These are phyloP conservation scores for Sporodiniella umbellata DNA, from an alignment of 371 early-diverging fungal genomes.

Conservation along the genomic window DNA sequence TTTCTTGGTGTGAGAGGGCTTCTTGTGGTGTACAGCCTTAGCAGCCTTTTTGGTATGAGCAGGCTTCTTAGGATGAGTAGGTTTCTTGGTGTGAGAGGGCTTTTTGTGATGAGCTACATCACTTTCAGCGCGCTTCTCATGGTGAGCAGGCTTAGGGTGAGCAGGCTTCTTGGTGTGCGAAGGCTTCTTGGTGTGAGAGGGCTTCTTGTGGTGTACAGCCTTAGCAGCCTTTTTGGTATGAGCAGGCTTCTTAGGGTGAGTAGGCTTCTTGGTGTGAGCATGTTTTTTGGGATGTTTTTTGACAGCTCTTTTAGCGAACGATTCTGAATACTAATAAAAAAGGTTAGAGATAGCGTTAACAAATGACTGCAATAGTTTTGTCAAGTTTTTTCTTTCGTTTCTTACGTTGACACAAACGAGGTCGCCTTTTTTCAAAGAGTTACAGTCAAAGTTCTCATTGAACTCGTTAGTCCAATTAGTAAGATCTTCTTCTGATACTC, in stretches of 20 bases:
- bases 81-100: not conserved
- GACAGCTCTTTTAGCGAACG: not conserved
- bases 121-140: too few relatives aligned
- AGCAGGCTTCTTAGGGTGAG: not conserved
- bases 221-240: slow-evolving; percentile 3
- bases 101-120: too few relatives aligned
- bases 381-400: not conserved
- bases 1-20: not conserved
- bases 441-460: not conserved
- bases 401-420: slow-evolving; percentile 4
- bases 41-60: too few relatives aligned
- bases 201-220: not conserved
- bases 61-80: not conserved
- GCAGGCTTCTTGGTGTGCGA: not conserved
- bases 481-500: not conserved
- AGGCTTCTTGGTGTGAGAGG: not conserved
- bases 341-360: not conserved
- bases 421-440: not conserved
- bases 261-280: not conserved
- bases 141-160: not conserved
- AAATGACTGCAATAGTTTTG: too few relatives aligned
- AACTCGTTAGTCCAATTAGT: slow-evolving; percentile 1
- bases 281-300: not conserved
- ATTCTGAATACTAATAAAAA: not conserved
- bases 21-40: not conserved